Evolutionary conservation across 306 rosid species (phyloP).

Genomic region (Adenanthera pavonina): DNA sequence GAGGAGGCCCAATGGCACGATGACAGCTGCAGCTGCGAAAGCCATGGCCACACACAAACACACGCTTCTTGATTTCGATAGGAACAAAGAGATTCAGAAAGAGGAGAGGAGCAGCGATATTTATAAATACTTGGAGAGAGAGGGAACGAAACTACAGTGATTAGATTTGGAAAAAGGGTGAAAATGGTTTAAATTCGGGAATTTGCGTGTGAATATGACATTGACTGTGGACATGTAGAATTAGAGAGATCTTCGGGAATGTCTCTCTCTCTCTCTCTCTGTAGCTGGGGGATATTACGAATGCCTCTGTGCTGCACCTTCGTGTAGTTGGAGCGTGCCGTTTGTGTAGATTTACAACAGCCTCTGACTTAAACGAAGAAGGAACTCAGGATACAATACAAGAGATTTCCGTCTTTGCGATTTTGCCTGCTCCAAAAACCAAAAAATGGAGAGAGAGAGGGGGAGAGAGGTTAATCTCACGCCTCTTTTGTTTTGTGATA

Average conservation of each 20-base stretch:
- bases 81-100: conserved; percentile 30
- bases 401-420: not conserved
- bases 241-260: not conserved
- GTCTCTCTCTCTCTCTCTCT: no score
- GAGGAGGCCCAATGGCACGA: conserved; percentile 85
- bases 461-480: not conserved
- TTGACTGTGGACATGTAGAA: not conserved
- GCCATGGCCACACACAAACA: conserved; percentile 61
- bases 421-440: not conserved
- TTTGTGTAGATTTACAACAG: not conserved
- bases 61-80: conserved; percentile 7
- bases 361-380: not conserved
- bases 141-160: not conserved
- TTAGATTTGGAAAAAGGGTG: not conserved
- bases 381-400: not conserved
- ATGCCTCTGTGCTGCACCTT: not conserved
- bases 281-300: not conserved
- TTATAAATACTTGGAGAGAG: not conserved
- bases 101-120: not conserved
- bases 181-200: not conserved
- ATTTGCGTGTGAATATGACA: conserved; percentile 1
- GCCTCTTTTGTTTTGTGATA: not conserved
- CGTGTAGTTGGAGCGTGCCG: not conserved
- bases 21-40: conserved; percentile 79
- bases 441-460: not conserved